Base-by-base conservation (phyloP, 805 yeast species). In the Pichia membranifaciens region DNA sequence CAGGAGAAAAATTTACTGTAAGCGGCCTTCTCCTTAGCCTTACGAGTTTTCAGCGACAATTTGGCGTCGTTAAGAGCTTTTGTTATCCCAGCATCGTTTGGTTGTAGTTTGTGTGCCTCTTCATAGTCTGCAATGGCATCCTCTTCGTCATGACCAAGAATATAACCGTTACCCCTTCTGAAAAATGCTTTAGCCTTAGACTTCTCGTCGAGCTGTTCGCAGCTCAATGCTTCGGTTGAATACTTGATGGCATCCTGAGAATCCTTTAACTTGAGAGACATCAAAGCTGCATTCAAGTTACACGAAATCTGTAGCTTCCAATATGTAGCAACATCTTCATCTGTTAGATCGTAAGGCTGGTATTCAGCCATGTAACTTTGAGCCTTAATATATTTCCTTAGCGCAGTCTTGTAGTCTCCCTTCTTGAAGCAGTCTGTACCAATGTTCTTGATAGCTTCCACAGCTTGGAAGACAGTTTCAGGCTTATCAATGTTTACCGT, bases 111-210 rank as follows among this genome's bases (percentile, higher is more conserved):
- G 22, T 78, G 65, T 0, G 97, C 96, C 51, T 72, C 70, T 54
- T 80, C 77, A 48, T 89, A 74, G 51, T 82, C 84, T 12, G 63
- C 66, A 43, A 83, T 68, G 0, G 96, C 95, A 48, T 71, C 75
- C 28, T 83, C 91, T 45, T 80, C 82, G 59, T 86, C 82, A 59
- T 83, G 83, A 20, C 73, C 68, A 8, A 75, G 66, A 50, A 78
- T 65, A 58, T 80, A 75, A 1, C 93, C 96, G 59, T 76, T 69
- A 33, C 95, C 96, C 64, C 91, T 81, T 64, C 98, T 82, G 71
- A 82, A 90, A 38, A 78, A 69, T 0, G 96, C 97, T 70, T 90
- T 90, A 16, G 95, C 87, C 62, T 76, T 77, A 20, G 88, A 80
- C 52, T 81, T 76, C 36, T 77, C 84, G 47, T 78, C 86, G 5